Percentiles rank a stretch among this genome's conserved stretches.
Conservation (phyloP, 2,329 filamentous ascomycete species). For the Lasiodiplodia sp. region DNA sequence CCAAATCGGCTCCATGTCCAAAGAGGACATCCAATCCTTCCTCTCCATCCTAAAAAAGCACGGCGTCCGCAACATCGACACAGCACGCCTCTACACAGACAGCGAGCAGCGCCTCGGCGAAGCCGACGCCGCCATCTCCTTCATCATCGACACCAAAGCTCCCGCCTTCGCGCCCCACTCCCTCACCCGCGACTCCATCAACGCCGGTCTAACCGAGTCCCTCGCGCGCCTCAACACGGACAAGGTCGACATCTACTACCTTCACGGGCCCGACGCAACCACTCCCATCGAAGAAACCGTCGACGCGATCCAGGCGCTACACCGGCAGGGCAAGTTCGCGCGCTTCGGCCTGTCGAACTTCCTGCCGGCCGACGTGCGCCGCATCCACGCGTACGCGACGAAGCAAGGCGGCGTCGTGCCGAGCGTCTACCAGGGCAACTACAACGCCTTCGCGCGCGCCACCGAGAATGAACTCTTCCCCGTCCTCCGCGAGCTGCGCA, state of each 20-base stretch:
- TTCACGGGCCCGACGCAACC: conserved; percentile 58
- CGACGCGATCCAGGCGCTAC: conserved; percentile 54
- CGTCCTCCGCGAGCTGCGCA: conserved; percentile 50
- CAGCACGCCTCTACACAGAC: conserved; percentile 47
- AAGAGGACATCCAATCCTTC: background rate
- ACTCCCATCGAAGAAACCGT: conserved; percentile 57
- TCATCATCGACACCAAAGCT: conserved; percentile 57
- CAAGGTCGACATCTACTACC: conserved; percentile 58
- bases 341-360: conserved; percentile 57
- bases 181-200: conserved; percentile 24
- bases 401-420: conserved; percentile 53
- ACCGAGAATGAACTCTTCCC: conserved; percentile 54
- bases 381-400: conserved; percentile 55
- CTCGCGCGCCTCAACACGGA: conserved; percentile 49
- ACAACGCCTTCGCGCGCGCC: conserved; percentile 53
- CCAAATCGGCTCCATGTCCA: background rate
- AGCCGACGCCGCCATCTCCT: conserved; percentile 47
- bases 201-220: conserved; percentile 42
- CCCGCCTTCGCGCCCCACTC: conserved; percentile 40
- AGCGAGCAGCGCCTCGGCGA: conserved; percentile 53
- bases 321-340: conserved; percentile 55
- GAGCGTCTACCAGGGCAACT: conserved; percentile 56
- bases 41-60: conserved; percentile 37
- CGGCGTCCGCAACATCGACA: conserved; percentile 47
- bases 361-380: conserved; percentile 55